Evolutionary conservation across 345 rosid species (phyloP).

Genomic region (Eucalyptus victrix): DNA sequence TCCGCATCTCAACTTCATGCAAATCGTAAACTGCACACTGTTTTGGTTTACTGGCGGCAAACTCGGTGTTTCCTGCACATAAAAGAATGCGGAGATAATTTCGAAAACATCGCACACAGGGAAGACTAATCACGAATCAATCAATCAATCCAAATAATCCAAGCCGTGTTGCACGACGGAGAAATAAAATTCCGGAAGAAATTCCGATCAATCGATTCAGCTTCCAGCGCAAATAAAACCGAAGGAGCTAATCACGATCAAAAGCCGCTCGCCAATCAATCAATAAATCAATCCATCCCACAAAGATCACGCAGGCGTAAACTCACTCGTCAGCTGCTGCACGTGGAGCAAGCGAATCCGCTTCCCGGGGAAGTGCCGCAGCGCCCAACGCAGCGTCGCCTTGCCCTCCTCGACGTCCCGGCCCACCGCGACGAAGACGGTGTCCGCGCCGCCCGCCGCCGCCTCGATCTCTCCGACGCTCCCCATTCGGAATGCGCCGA

Average conservation of each 20-base stretch:
- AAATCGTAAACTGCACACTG: constrained; percentile 23
- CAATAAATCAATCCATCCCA: background rate
- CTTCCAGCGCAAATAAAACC: background rate
- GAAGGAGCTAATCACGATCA: background rate
- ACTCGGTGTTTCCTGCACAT: constrained; percentile 22
- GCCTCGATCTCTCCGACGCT: background rate
- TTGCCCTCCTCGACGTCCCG: constrained; percentile 48
- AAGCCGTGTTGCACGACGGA: background rate
- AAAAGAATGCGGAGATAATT: background rate
- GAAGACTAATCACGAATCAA: background rate
- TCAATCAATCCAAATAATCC: background rate
- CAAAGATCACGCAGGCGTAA: background rate
- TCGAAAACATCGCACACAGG: background rate
- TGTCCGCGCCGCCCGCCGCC: constrained; percentile 24
- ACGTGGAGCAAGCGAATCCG: constrained; percentile 74
- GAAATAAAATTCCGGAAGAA: background rate
- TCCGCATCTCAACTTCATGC: constrained; percentile 32
- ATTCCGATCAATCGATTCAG: background rate
- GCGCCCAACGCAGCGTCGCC: constrained; percentile 56
- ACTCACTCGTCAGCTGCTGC: constrained; percentile 56
- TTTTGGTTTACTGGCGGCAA: constrained; percentile 9
- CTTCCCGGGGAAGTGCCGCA: constrained; percentile 48
- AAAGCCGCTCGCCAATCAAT: background rate
- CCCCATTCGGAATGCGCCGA: background rate
- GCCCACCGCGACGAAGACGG: constrained; percentile 74